Conservation (phyloP, 2,329 filamentous ascomycete species). For the Penicillium sp. region DNA sequence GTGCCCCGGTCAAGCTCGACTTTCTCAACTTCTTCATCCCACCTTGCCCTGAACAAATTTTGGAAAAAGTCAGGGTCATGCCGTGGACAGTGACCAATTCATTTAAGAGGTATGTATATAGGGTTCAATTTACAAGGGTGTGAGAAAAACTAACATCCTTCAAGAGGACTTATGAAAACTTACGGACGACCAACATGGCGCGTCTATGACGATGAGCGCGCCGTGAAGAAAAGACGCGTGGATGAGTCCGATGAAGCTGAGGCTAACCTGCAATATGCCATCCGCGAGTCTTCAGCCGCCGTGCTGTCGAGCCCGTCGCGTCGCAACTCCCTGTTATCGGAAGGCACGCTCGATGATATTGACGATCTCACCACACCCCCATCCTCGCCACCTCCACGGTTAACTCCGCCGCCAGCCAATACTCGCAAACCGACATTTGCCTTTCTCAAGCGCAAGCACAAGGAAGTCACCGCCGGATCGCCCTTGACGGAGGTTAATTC, state of each 20-base stretch:
- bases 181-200: slow-evolving; percentile 49
- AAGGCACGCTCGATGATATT: slow-evolving; percentile 42
- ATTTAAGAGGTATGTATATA: slow-evolving; percentile 45
- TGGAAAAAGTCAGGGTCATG: slow-evolving; percentile 36
- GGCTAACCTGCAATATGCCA: slow-evolving; percentile 48
- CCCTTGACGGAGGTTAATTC: slow-evolving; percentile 48
- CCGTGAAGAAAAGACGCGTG: slow-evolving; percentile 48
- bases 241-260: slow-evolving; percentile 44
- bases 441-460: slow-evolving; percentile 49
- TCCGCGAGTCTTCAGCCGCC: slow-evolving; percentile 48
- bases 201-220: slow-evolving; percentile 47
- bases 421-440: slow-evolving; percentile 52
- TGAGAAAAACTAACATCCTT: not conserved
- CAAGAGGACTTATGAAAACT: slow-evolving; percentile 51
- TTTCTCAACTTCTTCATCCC: slow-evolving; percentile 7
- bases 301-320: slow-evolving; percentile 48
- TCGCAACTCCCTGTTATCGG: slow-evolving; percentile 47
- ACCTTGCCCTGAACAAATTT: slow-evolving; percentile 3
- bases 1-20: slow-evolving; percentile 18
- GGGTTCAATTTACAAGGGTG: not conserved
- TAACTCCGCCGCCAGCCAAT: slow-evolving; percentile 43
- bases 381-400: slow-evolving; percentile 51
- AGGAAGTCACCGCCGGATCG: slow-evolving; percentile 30
- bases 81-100: slow-evolving; percentile 53
- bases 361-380: slow-evolving; percentile 50